Conservation (phyloP, 192 early-diverging fungal species). For the Lunasporangiospora selenospora region DNA sequence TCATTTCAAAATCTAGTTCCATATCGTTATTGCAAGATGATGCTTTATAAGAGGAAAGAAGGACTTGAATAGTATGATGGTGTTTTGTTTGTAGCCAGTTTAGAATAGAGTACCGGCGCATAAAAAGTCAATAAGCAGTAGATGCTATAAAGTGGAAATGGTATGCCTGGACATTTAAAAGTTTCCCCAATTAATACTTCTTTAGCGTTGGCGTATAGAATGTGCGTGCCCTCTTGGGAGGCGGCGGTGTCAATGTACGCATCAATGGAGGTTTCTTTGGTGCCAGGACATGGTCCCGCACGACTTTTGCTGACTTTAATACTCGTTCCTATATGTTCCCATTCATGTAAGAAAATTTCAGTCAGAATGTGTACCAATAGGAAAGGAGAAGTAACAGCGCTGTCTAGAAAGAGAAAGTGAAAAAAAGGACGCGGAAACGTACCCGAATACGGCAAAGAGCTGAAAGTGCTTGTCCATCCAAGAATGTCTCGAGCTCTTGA, state of each 20-base stretch:
- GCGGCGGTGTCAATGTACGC: slow-evolving; percentile 6
- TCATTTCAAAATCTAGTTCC: too few species aligned
- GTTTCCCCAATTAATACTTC: too few species aligned
- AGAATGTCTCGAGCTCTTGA: slow-evolving; percentile 1
- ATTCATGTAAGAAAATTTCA: too few species aligned
- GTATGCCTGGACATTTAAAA: too few species aligned
- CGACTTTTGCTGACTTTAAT: background rate
- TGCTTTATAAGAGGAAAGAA: too few species aligned
- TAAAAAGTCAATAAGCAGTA: too few species aligned
- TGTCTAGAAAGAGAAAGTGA: background rate
- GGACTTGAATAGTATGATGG: too few species aligned
- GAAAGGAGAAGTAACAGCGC: slow-evolving; percentile 2
- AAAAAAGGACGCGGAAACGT: background rate
- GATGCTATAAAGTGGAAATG: background rate
- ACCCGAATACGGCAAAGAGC: background rate
- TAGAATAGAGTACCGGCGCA: too few species aligned
- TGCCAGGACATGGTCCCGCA: background rate
- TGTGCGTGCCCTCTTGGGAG: slow-evolving; percentile 1
- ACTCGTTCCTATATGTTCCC: slow-evolving; percentile 5
- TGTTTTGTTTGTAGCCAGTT: too few species aligned
- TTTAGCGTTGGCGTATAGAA: slow-evolving; percentile 8
- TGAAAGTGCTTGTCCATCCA: slow-evolving; percentile 7
- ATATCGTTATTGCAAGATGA: too few species aligned
- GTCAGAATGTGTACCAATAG: background rate
- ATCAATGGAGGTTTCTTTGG: slow-evolving; percentile 7